Base-by-base conservation (phyloP, 2,329 filamentous ascomycete species). In the Elsinoe arachidis region DNA sequence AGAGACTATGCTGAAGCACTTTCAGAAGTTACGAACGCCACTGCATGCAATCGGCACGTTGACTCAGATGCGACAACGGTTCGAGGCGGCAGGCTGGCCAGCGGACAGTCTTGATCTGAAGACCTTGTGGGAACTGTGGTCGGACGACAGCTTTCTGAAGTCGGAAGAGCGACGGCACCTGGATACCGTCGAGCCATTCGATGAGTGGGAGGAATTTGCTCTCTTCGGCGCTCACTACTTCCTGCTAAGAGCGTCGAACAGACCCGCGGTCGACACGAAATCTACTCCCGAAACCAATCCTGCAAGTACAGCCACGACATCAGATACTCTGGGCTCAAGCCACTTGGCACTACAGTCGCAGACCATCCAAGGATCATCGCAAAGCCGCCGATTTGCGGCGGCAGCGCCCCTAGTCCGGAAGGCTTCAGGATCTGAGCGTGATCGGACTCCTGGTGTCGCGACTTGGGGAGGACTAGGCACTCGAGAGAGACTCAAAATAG, bases 191-290 rank as follows among this genome's bases (percentile, higher is more conserved):
- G 92, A 96, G 66, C 83, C 86, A 0, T 96, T 97, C 67, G 92
- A 97, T 69, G 91, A 96, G 71, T 96, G 90, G 90, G 92, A 97
- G 70, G 92, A 96, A 66, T 90, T 96, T 67, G 84, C 87, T 2
- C 75, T 96, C 0, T 96, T 95, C 69, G 83, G 82, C 1, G 84
- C 84, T 34, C 91, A 96, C 70, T 95, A 96, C 70, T 87, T 91
- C 63, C 73, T 96, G 43, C 76, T 95, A 7, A 76, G 83, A 53
- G 88, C 89, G 12, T 78, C 74, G 41, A 82, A 72, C 56, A 23
- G 33, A 19, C 19, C 52, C 3, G 26, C 26, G 7, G 26, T 12
- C 26, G 19, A 46, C 10, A 26, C n/a, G 3, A 19, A 2, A n/a
- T 3, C 21, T 19, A 5, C 2, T 3, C 26, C 41, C 11, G 9